phyloP scores from a whole-genome alignment of 768 basidiomycete genomes.

The Trametes cubensis region DNA sequence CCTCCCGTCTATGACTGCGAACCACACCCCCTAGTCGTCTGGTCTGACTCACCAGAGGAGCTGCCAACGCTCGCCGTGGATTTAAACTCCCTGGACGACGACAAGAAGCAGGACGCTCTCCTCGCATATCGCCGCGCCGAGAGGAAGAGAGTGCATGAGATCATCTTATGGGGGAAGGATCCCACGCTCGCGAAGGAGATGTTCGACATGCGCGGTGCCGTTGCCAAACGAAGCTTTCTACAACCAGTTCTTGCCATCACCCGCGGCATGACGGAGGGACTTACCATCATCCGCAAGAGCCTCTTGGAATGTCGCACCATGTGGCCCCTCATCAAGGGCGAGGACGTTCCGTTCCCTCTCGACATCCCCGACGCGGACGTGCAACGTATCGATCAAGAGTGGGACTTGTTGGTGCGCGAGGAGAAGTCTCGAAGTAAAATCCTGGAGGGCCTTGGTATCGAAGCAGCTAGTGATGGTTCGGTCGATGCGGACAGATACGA shows the following conservation, averaged over 20 bases:
- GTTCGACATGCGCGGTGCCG: not conserved
- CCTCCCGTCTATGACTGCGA: constrained; percentile 11
- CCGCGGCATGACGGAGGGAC: not conserved
- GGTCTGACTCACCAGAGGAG: constrained; percentile 1
- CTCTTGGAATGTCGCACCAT: constrained; percentile 8
- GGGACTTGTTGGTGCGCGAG: constrained; percentile 1
- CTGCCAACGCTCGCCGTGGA: not conserved
- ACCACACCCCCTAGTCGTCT: constrained; percentile 2
- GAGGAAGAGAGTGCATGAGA: constrained; percentile 8
- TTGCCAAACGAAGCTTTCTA: not conserved
- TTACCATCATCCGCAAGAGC: constrained; percentile 8
- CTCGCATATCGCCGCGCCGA: constrained; percentile 7
- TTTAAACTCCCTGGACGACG: not conserved
- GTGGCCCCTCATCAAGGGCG: not conserved
- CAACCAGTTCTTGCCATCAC: not conserved
- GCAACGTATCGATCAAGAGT: constrained; percentile 6
- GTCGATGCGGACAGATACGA: constrained; percentile 6
- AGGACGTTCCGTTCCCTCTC: constrained; percentile 9
- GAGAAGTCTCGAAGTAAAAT: not conserved
- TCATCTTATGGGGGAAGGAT: constrained; percentile 4
- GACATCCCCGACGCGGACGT: constrained; percentile 14
- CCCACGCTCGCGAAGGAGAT: constrained; percentile 9
- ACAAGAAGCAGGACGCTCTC: constrained; percentile 1
- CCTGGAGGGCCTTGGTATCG: not conserved
- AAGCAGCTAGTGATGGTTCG: not conserved